Percentiles rank a stretch among this genome's conserved stretches.
Conservation (phyloP, 352 stramenopile genomes). For the Aphanomyces invadans region DNA sequence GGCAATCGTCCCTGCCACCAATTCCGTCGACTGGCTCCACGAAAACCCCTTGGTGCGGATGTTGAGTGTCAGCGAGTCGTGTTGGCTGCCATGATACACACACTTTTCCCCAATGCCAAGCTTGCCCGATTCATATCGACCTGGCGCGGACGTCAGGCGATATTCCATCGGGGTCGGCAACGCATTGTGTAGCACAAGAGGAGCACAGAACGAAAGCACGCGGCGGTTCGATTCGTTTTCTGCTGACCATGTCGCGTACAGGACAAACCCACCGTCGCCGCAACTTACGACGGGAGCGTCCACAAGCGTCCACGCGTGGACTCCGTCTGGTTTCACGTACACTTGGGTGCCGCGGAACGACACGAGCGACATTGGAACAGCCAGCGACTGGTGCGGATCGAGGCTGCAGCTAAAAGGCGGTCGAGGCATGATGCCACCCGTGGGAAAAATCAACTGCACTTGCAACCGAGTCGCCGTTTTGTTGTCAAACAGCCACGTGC, state of each 20-base stretch:
- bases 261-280: background rate
- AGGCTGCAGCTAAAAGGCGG: conserved; percentile 1
- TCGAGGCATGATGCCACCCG: background rate
- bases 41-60: conserved; percentile 80
- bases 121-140: background rate
- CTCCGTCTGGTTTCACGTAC: conserved; percentile 5
- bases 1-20: conserved; percentile 35
- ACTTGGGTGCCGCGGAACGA: conserved; percentile 11
- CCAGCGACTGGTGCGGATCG: background rate
- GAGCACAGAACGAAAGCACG: conserved; percentile 12
- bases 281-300: background rate
- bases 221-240: background rate
- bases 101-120: conserved; percentile 72
- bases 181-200: conserved; percentile 21
- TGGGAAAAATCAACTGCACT: conserved; percentile 56
- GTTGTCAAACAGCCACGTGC: conserved; percentile 72
- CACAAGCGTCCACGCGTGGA: conserved; percentile 13
- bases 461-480: conserved; percentile 77
- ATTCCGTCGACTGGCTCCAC: conserved; percentile 65
- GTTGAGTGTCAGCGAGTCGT: conserved; percentile 64
- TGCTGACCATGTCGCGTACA: background rate
- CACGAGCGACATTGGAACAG: conserved; percentile 16
- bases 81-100: conserved; percentile 76
- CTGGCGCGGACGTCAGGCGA: background rate
- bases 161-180: conserved; percentile 11